Percentiles rank a stretch among this genome's conserved stretches.
These are phyloP conservation scores for Pichia sp. DNA, from an alignment of 1,139 yeast genomes.

Conservation along the genomic window DNA sequence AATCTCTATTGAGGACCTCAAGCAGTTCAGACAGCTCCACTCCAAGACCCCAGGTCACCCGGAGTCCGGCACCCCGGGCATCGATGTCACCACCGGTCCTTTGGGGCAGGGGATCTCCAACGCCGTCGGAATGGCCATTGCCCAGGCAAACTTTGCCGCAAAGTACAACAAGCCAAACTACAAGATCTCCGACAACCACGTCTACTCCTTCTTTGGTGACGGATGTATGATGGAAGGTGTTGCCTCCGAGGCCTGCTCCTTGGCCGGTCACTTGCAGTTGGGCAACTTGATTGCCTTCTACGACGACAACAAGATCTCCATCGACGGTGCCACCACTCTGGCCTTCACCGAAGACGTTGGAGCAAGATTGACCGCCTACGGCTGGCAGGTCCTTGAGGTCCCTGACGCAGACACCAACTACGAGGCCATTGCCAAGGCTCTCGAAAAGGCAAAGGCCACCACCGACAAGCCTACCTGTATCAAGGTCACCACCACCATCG, in stretches of 20 bases:
- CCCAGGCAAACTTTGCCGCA: constrained; percentile 89
- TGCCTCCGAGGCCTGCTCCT: constrained; percentile 86
- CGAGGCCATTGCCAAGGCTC: constrained; percentile 67
- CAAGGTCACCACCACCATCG: constrained; percentile 87
- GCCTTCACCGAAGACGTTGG: constrained; percentile 95
- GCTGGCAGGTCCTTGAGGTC: constrained; percentile 85
- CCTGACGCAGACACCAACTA: constrained; percentile 79
- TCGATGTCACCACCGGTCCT: constrained; percentile 98
- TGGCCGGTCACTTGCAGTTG: constrained; percentile 95
- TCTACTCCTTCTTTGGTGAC: constrained; percentile 87
- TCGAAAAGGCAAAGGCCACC: constrained; percentile 62
- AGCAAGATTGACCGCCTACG: constrained; percentile 84
- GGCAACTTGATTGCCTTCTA: constrained; percentile 93
- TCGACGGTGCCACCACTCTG: constrained; percentile 87
- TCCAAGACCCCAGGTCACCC: constrained; percentile 99
- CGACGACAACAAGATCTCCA: constrained; percentile 96
- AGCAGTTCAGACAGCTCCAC: constrained; percentile 83
- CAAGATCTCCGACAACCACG: constrained; percentile 63
- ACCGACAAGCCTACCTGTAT: constrained; percentile 86
- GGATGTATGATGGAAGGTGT: constrained; percentile 99
- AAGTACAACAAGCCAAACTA: constrained; percentile 86
- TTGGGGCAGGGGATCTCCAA: constrained; percentile 97
- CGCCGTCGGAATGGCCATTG: constrained; percentile 96
- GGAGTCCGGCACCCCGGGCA: constrained; percentile 80
- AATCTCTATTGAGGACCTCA: constrained; percentile 78